phyloP scores from a whole-genome alignment of 108 stramenopile species.

The Nannochloropsis salina region DNA sequence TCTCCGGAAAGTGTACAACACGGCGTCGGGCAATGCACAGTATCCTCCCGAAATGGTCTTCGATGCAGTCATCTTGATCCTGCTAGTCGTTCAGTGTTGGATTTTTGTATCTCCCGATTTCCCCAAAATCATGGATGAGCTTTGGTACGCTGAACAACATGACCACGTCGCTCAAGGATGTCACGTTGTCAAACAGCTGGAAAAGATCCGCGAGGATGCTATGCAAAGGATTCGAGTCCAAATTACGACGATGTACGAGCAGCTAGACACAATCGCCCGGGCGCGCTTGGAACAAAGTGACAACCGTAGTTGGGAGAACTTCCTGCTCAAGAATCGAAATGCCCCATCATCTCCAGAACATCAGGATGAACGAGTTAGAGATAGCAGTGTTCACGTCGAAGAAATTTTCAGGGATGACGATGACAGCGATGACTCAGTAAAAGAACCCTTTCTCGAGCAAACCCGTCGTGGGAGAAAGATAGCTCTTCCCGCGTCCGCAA shows the following conservation, averaged over 20 bases:
- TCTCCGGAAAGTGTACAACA: slow-evolving; percentile 1
- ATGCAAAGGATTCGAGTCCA: neutral
- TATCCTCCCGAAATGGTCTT: neutral
- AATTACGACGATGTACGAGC: neutral
- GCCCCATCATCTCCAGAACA: neutral
- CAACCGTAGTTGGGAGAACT: slow-evolving; percentile 7
- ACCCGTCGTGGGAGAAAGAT: too few species aligned
- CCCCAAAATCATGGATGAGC: neutral
- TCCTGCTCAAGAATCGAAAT: slow-evolving; percentile 6
- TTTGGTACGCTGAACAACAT: neutral
- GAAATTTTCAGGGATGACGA: neutral
- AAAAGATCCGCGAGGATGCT: neutral
- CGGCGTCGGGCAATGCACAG: neutral
- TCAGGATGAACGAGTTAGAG: neutral
- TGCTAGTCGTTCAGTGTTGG: neutral
- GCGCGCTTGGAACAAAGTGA: neutral
- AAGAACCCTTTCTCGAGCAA: too few species aligned
- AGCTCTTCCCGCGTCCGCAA: too few species aligned
- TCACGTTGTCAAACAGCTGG: slow-evolving; percentile 7
- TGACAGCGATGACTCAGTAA: neutral
- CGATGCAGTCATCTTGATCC: neutral
- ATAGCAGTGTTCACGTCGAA: neutral
- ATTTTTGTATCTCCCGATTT: neutral
- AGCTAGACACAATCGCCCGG: neutral
- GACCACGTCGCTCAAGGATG: neutral